A percentile compares a stretch with the other conserved stretches of the same genome.
phyloP scores from a whole-genome alignment of 2,329 filamentous ascomycete species.

The Xylariaceae sp. region DNA sequence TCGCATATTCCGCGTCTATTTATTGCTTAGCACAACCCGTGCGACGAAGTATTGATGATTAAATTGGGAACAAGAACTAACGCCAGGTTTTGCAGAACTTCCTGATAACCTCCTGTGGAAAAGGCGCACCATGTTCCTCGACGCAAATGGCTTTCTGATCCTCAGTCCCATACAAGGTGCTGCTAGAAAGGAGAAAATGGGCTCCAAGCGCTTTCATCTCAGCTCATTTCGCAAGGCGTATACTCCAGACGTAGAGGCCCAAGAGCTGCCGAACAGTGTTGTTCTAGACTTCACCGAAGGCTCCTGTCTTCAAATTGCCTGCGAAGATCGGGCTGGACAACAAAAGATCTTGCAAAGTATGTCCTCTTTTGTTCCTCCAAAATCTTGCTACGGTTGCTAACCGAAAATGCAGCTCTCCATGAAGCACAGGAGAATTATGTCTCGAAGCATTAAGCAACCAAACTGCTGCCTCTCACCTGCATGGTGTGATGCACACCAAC shows the following conservation, averaged over 20 bases:
- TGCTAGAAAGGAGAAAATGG: slow-evolving; percentile 50
- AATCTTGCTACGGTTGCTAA: slow-evolving; percentile 20
- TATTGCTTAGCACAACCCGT: too few species aligned
- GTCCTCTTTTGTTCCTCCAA: slow-evolving; percentile 24
- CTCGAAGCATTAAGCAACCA: slow-evolving; percentile 36
- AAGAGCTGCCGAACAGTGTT: slow-evolving; percentile 87
- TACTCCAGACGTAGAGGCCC: slow-evolving; percentile 82
- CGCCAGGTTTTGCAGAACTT: slow-evolving; percentile 51
- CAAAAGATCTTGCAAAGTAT: slow-evolving; percentile 50
- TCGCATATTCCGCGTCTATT: too few species aligned
- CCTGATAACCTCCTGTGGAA: slow-evolving; percentile 97
- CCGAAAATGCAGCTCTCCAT: slow-evolving; percentile 35
- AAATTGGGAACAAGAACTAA: too few species aligned
- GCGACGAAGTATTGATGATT: too few species aligned
- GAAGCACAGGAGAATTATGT: slow-evolving; percentile 37
- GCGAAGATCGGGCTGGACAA: slow-evolving; percentile 58
- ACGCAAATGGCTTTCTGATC: slow-evolving; percentile 77
- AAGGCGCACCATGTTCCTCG: slow-evolving; percentile 80
- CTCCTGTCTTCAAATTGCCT: slow-evolving; percentile 60
- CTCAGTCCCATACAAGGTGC: slow-evolving; percentile 64
- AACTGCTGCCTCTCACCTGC: slow-evolving; percentile 20
- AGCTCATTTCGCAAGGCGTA: slow-evolving; percentile 77
- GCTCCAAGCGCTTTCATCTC: slow-evolving; percentile 76
- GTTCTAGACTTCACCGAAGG: slow-evolving; percentile 58
- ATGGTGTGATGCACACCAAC: slow-evolving; percentile 9